Evolutionary conservation across 495 filamentous ascomycete species (phyloP).

Genomic region (Pseudomonodictys pantanalensis): DNA sequence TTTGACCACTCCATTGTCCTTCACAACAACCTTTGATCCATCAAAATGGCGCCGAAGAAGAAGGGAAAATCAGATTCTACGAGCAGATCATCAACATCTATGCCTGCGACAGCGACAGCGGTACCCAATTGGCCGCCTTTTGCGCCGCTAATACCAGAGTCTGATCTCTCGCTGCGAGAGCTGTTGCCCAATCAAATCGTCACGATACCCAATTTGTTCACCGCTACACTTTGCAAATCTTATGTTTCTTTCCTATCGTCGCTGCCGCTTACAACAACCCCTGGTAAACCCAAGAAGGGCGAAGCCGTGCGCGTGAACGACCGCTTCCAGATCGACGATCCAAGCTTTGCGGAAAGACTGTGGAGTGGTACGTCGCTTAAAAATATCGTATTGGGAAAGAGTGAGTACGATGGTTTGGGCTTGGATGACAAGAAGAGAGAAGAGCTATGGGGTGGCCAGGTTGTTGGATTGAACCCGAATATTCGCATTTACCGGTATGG

Average conservation of each 20-base stretch:
- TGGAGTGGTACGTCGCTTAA: conserved; percentile 46
- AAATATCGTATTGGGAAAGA: conserved; percentile 37
- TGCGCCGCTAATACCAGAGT: conserved; percentile 65
- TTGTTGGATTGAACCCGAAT: conserved; percentile 83
- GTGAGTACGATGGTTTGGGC: conserved; percentile 26
- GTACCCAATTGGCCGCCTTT: conserved; percentile 74
- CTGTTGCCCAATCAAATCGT: conserved; percentile 69
- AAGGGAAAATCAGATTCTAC: conserved; percentile 5
- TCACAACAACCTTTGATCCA: not conserved
- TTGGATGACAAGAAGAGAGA: conserved; percentile 36
- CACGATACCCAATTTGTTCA: conserved; percentile 73
- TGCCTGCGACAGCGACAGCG: not conserved
- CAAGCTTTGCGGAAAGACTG: conserved; percentile 66
- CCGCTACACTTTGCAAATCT: conserved; percentile 72
- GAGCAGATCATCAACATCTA: not conserved
- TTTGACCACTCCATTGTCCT: no score
- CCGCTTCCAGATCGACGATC: conserved; percentile 80
- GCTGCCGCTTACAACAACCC: conserved; percentile 75
- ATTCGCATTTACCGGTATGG: conserved; percentile 90
- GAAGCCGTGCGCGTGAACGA: conserved; percentile 88
- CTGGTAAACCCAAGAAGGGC: conserved; percentile 77
- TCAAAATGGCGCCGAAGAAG: conserved; percentile 21
- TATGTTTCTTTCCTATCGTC: conserved; percentile 76
- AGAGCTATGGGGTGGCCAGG: conserved; percentile 73
- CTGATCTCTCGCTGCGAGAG: conserved; percentile 59